Conservation (phyloP, 2,329 filamentous ascomycete genomes). For the Diaporthe helianthi region DNA sequence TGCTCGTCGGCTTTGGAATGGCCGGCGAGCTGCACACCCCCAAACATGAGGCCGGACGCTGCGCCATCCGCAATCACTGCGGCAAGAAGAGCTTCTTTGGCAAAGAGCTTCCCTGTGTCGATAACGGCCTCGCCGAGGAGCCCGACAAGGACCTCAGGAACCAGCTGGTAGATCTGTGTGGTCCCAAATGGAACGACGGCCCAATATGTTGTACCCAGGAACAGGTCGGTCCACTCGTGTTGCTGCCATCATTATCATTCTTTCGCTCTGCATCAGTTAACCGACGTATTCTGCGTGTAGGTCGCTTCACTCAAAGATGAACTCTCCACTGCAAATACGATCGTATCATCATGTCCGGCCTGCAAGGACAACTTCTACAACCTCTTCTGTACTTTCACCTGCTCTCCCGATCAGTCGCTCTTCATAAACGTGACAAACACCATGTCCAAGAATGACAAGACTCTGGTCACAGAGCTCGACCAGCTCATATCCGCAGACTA, state of each 20-base stretch:
- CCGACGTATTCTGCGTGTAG: slow-evolving; percentile 48
- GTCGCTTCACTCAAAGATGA: slow-evolving; percentile 82
- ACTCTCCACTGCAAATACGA: slow-evolving; percentile 82
- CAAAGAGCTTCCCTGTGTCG: slow-evolving; percentile 86
- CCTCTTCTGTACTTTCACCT: slow-evolving; percentile 97
- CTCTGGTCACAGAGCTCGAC: slow-evolving; percentile 85
- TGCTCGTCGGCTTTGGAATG: slow-evolving; percentile 43
- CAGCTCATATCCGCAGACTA: slow-evolving; percentile 87
- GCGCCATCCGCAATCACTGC: slow-evolving; percentile 89
- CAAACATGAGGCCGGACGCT: slow-evolving; percentile 85
- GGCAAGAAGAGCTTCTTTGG: slow-evolving; percentile 91
- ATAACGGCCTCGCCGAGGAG: slow-evolving; percentile 82
- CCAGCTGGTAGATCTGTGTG: slow-evolving; percentile 85
- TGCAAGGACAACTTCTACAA: slow-evolving; percentile 99
- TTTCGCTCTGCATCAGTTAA: background rate
- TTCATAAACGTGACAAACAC: slow-evolving; percentile 92
- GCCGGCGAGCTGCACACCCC: slow-evolving; percentile 50
- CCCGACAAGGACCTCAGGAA: slow-evolving; percentile 75
- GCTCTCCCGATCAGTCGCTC: slow-evolving; percentile 93
- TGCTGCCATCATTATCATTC: background rate
- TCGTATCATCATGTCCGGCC: slow-evolving; percentile 92
- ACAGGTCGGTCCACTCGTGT: slow-evolving; percentile 63
- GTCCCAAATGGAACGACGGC: slow-evolving; percentile 82
- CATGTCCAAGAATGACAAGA: slow-evolving; percentile 63
- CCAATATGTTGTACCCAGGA: slow-evolving; percentile 85